Conservation (phyloP, 2,329 filamentous ascomycete genomes). For the Boeremia lycopersici region DNA sequence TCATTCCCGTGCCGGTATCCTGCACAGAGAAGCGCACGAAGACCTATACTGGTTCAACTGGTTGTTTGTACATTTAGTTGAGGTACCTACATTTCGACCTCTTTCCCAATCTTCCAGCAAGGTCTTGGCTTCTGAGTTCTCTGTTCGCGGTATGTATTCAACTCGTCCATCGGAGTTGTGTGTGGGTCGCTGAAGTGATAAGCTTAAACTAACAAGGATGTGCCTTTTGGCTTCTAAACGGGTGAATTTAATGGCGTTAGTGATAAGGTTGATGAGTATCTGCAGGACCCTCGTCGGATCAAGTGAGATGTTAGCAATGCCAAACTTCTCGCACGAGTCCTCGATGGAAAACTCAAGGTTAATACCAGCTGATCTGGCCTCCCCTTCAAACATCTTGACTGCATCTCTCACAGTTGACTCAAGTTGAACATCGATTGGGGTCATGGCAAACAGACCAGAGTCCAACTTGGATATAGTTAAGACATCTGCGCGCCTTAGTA, state of each 20-base stretch:
- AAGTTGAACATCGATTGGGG: constrained; percentile 47
- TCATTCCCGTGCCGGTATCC: constrained; percentile 50
- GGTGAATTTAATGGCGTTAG: constrained; percentile 55
- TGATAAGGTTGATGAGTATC: constrained; percentile 48
- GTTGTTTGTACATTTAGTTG: too few species aligned
- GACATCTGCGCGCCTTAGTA: constrained; percentile 36
- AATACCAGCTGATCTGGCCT: constrained; percentile 40
- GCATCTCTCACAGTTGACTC: constrained; percentile 43
- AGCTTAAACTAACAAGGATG: constrained; percentile 47
- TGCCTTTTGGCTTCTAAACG: constrained; percentile 35
- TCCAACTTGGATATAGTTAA: constrained; percentile 54
- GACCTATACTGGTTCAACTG: constrained; percentile 23
- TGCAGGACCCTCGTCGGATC: constrained; percentile 52
- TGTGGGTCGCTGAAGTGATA: constrained; percentile 37
- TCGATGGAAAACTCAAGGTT: constrained; percentile 41
- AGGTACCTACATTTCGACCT: constrained; percentile 24
- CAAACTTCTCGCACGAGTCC: constrained; percentile 42
- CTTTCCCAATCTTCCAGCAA: constrained; percentile 42
- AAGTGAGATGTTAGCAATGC: constrained; percentile 47
- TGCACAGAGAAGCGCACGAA: constrained; percentile 47
- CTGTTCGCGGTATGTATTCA: constrained; percentile 18
- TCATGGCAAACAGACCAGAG: constrained; percentile 50
- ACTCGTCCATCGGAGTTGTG: constrained; percentile 36
- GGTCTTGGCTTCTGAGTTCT: constrained; percentile 19
- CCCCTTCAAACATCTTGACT: constrained; percentile 48